Evolutionary conservation across 2,329 filamentous ascomycete species (phyloP), one percentile per base, ranked within the genome.

Genomic region (Dactylellina parvicollis): DNA sequence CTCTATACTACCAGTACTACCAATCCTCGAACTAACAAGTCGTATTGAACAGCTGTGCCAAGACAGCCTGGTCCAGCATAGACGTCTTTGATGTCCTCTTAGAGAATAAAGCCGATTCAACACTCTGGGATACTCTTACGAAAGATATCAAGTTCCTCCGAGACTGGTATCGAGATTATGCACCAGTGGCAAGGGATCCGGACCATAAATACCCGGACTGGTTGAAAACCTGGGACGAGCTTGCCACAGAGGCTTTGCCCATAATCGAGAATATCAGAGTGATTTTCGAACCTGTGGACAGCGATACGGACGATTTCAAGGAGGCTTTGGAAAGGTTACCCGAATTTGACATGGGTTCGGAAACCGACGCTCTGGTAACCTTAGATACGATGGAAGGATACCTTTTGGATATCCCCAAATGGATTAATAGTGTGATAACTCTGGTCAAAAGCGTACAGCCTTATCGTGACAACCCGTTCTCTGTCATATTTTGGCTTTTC

Each of bases 401-500:
- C 40, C 18, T 70, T 14, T 9, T 14, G 2, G 38, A 38, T 14
- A 32, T 61, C 5, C 55, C 64, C 10, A 28, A 28, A 24, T 67
- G 62, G 62, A 12, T 67, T 7, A 24, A 49, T 22, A 44, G 47
- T 26, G 16, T 60, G 38, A 22, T 44, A 28, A 38, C 18, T 16
- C 20, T 55, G 8, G 36, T 55, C 24, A 50, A 26, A 3, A 20
- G 3, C 3, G 50, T 56, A 4, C 14, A 47, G 5, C 9, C 20
- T 2, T 61, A 32, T 22, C 10, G 42, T 2, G 18, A 36, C 8
- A 42, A 42, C 16, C 38, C 38, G 0, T 16, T 34, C 20, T 55
- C 56, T n/a, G 36, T 30, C 2, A 54, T 70, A 5, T 61, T 54
- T 30, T 70, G 65, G 65, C 24, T 70, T 9, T 56, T 70, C 16